Evolutionary conservation across 202 grass and related monocot species (phyloP).

Genomic region (Zizania palustris): DNA sequence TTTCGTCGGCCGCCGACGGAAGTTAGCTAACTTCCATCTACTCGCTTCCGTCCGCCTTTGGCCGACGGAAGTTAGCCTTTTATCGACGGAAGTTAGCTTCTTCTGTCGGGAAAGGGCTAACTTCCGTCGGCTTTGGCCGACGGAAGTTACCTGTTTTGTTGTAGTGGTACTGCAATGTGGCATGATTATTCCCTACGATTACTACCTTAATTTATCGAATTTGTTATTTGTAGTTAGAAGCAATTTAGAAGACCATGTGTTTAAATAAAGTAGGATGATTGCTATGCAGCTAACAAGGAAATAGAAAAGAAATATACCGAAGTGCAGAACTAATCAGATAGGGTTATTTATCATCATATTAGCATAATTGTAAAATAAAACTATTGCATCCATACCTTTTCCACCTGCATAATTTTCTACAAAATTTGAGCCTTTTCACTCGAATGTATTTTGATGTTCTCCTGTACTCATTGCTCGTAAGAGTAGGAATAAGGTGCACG

Average conservation of each 20-base stretch:
- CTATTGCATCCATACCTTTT: neutral
- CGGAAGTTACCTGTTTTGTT: no score
- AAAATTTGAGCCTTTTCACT: conserved; percentile 10
- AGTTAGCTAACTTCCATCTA: no score
- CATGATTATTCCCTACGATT: conserved; percentile 10
- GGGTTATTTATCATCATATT: neutral
- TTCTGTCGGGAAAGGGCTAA: no score
- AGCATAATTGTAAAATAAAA: neutral
- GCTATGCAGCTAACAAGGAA: conserved; percentile 2
- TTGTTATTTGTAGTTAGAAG: conserved; percentile 38
- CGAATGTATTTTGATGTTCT: conserved; percentile 25
- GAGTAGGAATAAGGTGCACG: conserved; percentile 57
- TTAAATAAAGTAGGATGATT: conserved; percentile 13
- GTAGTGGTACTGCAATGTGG: neutral
- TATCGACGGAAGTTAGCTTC: no score
- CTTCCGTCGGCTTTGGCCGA: no score
- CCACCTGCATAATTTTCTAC: neutral
- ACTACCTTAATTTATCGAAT: neutral
- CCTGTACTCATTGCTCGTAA: conserved; percentile 30
- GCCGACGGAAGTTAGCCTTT: no score
- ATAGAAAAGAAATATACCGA: neutral
- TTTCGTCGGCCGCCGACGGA: no score
- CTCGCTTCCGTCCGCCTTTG: no score
- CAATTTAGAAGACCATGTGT: conserved; percentile 27
- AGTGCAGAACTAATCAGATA: neutral